A percentile compares a stretch with the other conserved stretches of the same genome.
phyloP scores from a whole-genome alignment of 2,329 filamentous ascomycete species.

The Colletotrichum coccodes region DNA sequence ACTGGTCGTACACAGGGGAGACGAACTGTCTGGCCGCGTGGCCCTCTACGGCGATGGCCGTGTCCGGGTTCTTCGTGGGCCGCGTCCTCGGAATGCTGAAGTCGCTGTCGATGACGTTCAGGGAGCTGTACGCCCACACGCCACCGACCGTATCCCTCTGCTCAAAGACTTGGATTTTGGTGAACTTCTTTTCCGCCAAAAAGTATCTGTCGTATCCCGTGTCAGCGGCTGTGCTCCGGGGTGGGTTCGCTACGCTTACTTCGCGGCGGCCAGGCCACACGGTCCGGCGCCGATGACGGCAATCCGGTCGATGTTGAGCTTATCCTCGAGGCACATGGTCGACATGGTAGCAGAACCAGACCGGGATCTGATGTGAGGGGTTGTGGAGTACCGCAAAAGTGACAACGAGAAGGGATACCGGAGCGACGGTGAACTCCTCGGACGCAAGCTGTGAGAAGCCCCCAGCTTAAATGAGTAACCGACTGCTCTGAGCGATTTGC shows the following conservation, averaged over 20 bases:
- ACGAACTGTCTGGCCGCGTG: slow-evolving; percentile 60
- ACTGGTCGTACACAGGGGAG: slow-evolving; percentile 73
- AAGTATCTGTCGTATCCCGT: slow-evolving; percentile 67
- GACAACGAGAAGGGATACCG: not conserved
- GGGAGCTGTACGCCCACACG: slow-evolving; percentile 74
- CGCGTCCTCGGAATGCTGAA: slow-evolving; percentile 39
- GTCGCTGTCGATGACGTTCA: slow-evolving; percentile 33
- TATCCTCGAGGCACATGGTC: slow-evolving; percentile 30
- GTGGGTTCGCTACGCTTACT: slow-evolving; percentile 37
- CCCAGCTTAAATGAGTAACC: slow-evolving; percentile 6
- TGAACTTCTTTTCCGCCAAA: slow-evolving; percentile 69
- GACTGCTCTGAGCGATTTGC: not conserved
- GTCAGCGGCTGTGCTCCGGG: not conserved
- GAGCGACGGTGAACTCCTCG: not conserved
- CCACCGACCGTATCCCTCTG: slow-evolving; percentile 74
- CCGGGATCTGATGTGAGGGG: not conserved
- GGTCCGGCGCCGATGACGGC: slow-evolving; percentile 81
- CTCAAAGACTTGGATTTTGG: slow-evolving; percentile 75
- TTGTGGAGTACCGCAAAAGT: not conserved
- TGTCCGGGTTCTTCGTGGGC: slow-evolving; percentile 50
- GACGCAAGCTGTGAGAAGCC: not conserved
- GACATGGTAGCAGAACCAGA: slow-evolving; percentile 30
- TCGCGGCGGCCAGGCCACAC: slow-evolving; percentile 70
- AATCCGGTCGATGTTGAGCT: slow-evolving; percentile 56
- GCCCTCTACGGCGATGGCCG: slow-evolving; percentile 47